A percentile compares a stretch with the other conserved stretches of the same genome.
These are phyloP conservation scores for Amanita polypyramis DNA, from an alignment of 768 basidiomycete genomes.

Conservation along the genomic window DNA sequence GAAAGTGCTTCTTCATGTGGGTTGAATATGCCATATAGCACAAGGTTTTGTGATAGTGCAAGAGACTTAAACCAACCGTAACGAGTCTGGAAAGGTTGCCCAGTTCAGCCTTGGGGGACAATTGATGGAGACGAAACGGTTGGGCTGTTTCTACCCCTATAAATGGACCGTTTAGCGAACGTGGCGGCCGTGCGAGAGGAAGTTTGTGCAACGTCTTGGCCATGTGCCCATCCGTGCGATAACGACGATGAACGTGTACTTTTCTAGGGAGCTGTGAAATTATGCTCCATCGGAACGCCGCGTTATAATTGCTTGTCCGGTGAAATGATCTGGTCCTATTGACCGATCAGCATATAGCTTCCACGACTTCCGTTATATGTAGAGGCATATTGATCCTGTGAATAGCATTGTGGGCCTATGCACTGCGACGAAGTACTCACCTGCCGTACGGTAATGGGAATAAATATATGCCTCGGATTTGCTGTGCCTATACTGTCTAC, in stretches of 20 bases:
- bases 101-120: neutral
- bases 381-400: neutral
- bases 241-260: neutral
- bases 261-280: neutral
- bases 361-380: too few relatives aligned
- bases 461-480: neutral
- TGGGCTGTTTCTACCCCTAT: neutral
- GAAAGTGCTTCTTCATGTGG: neutral
- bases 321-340: too few relatives aligned
- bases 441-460: neutral
- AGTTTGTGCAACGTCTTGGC: too few relatives aligned
- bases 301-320: too few relatives aligned
- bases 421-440: neutral
- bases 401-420: neutral
- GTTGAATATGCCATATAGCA: too few relatives aligned
- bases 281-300: too few relatives aligned
- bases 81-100: neutral
- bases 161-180: neutral
- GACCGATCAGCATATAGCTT: too few relatives aligned
- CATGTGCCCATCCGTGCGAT: neutral
- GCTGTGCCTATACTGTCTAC: neutral
- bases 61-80: neutral
- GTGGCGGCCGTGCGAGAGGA: neutral
- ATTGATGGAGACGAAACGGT: neutral
- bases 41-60: too few relatives aligned